Evolutionary conservation across 1,139 yeast genomes (phyloP).

Genomic region (Ogataea hybrid): DNA sequence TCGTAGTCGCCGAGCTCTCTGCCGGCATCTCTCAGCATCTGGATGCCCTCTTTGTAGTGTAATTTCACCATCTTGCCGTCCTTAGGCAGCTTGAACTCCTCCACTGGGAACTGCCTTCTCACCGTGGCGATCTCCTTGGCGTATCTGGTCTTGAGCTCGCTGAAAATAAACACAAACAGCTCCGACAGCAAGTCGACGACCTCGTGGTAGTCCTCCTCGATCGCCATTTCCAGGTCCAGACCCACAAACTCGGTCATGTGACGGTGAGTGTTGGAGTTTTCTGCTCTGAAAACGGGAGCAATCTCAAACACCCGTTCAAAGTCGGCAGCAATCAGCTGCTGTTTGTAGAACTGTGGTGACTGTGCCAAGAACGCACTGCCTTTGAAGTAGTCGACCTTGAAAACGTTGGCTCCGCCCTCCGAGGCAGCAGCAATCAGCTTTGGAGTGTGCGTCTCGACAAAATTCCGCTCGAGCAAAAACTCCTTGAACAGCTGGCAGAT

Average conservation of each 20-base stretch:
- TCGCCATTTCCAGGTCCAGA: slow-evolving; percentile 95
- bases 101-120: slow-evolving; percentile 95
- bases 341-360: slow-evolving; percentile 97
- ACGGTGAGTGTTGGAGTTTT: slow-evolving; percentile 97
- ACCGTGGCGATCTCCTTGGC: slow-evolving; percentile 84
- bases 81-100: slow-evolving; percentile 90
- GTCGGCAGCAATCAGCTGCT: slow-evolving; percentile 96
- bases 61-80: slow-evolving; percentile 89
- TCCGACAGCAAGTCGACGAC: slow-evolving; percentile 82
- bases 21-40: slow-evolving; percentile 80
- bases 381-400: slow-evolving; percentile 90
- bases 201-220: slow-evolving; percentile 97
- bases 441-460: slow-evolving; percentile 94
- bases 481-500: slow-evolving; percentile 89
- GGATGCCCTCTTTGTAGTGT: slow-evolving; percentile 88
- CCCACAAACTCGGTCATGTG: slow-evolving; percentile 99
- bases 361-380: slow-evolving; percentile 93
- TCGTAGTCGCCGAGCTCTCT: slow-evolving; percentile 81
- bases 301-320: slow-evolving; percentile 94
- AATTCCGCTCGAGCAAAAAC: slow-evolving; percentile 63
- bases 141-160: slow-evolving; percentile 76
- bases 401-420: slow-evolving; percentile 97
- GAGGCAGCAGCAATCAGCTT: slow-evolving; percentile 93
- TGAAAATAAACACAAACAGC: slow-evolving; percentile 83
- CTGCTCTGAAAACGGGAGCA: slow-evolving; percentile 99